These are phyloP conservation scores for Heliamphora exappendiculata DNA, from an alignment of 148 eudicot genomes.

Conservation along the genomic window DNA sequence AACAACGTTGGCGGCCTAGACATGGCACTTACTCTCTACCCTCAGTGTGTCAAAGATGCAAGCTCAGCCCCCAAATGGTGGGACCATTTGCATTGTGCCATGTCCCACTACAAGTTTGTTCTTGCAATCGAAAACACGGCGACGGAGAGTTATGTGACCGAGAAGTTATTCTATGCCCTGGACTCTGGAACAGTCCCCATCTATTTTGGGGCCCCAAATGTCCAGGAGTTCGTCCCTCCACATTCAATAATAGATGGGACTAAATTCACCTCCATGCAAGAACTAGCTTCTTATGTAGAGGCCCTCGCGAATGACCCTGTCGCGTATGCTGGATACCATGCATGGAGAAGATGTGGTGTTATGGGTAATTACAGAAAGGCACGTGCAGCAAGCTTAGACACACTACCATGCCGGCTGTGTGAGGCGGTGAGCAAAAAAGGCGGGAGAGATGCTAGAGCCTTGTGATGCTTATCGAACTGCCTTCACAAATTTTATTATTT, in stretches of 20 bases:
- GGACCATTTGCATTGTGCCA: slow-evolving; percentile 96
- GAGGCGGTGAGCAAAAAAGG: slow-evolving; percentile 66
- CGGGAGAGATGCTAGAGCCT: slow-evolving; percentile 55
- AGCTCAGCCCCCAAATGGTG: slow-evolving; percentile 75
- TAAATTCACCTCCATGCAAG: slow-evolving; percentile 60
- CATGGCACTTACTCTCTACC: slow-evolving; percentile 74
- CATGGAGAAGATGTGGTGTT: slow-evolving; percentile 98
- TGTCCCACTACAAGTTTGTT: slow-evolving; percentile 94
- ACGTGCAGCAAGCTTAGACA: slow-evolving; percentile 74
- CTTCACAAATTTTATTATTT: not conserved
- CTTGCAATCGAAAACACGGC: slow-evolving; percentile 88
- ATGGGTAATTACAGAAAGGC: slow-evolving; percentile 63
- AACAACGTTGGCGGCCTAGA: slow-evolving; percentile 92
- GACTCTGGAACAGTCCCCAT: slow-evolving; percentile 90
- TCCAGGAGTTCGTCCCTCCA: slow-evolving; percentile 90
- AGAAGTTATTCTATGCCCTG: slow-evolving; percentile 83
- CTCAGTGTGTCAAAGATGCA: slow-evolving; percentile 57
- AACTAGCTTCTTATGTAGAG: slow-evolving; percentile 67
- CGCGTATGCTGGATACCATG: slow-evolving; percentile 87
- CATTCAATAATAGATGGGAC: slow-evolving; percentile 87
- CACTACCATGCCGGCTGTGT: slow-evolving; percentile 82
- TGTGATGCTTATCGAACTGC: slow-evolving; percentile 12
- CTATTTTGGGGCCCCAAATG: slow-evolving; percentile 95
- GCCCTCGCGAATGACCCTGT: slow-evolving; percentile 71
- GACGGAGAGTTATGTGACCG: slow-evolving; percentile 94